A percentile compares a stretch with the other conserved stretches of the same genome.
Conservation (phyloP, 2,329 filamentous ascomycete genomes). For the Diaporthe ilicicola region DNA sequence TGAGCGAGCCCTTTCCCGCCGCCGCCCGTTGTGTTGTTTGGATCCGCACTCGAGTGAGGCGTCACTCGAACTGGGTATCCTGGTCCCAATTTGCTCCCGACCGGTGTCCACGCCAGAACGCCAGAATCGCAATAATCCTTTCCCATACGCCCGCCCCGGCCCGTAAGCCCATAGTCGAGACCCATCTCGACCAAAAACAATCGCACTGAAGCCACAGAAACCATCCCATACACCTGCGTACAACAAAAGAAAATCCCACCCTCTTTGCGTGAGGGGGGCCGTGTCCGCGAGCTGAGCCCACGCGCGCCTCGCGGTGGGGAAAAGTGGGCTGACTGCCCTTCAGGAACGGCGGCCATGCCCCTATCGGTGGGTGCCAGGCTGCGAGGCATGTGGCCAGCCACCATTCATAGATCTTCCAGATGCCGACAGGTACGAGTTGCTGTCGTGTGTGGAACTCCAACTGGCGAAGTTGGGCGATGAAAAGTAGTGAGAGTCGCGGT, state of each 20-base stretch:
- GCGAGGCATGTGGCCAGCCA: slow-evolving; percentile 25
- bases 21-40: slow-evolving; percentile 6
- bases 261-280: neutral
- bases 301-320: neutral
- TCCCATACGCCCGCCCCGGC: neutral
- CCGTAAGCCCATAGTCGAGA: neutral
- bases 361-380: slow-evolving; percentile 3
- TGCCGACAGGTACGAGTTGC: slow-evolving; percentile 18
- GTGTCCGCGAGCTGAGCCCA: no score
- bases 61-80: slow-evolving; percentile 27
- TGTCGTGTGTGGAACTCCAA: slow-evolving; percentile 22
- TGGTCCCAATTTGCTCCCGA: slow-evolving; percentile 15
- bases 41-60: slow-evolving; percentile 22
- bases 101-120: slow-evolving; percentile 27
- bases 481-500: slow-evolving; percentile 25
- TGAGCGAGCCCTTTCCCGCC: slow-evolving; percentile 2
- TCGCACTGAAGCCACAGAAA: neutral
- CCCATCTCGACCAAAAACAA: neutral
- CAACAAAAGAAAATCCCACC: neutral
- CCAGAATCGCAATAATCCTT: slow-evolving; percentile 17
- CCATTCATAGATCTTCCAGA: slow-evolving; percentile 22
- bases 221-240: neutral
- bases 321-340: no score
- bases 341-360: neutral
- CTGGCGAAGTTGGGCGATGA: slow-evolving; percentile 19